Evolutionary conservation across 2,329 filamentous ascomycete species (phyloP), one percentile per base, ranked within the genome.

Genomic region (Magnaporthiopsis incrustans): DNA sequence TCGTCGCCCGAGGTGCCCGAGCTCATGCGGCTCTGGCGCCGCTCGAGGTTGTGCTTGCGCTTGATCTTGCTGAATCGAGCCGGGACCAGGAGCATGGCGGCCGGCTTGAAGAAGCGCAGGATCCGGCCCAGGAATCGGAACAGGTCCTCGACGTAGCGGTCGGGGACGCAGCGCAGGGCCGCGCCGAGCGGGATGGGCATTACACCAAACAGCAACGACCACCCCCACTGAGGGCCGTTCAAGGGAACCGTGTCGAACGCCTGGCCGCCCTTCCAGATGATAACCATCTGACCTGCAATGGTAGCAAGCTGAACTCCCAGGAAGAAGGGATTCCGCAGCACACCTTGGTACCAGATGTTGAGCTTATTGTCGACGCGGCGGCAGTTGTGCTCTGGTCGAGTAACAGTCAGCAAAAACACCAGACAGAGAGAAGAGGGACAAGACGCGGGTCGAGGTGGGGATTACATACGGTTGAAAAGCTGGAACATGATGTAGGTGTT

Each of bases 401-500:
- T 91, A 91, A 1, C 85, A 25, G 11, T 53, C 18, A 53, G 44
- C 10, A 25, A 25, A 25, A 8, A 11, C 7, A 7, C 7, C 18
- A 25, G 87, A 76, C 91, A 90, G 79, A 91, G 22, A 91, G 84
- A 44, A 91, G 65, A 83, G 5, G 7, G 15, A 30, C 44, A 25
- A 4, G 6, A 53, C 18, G 6, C 91, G 93, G 77, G 91, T 85
- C 69, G 91, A 85, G 8, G n/a, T 35, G 33, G 33, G 33, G 30
- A 1, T 30, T 25, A 53, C 44, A 22, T 53, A 53, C 44, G 44
- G 70, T 95, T 94, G 81, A 94, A 94, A 67, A 95, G 91, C 68
- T 94, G 90, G 89, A 94, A 92, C 89, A 90, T 93, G 59, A 93
- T 89, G 69, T 93, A 94, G 0, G 89, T 90, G 76, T 94, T 95